Evolutionary conservation across 2,329 filamentous ascomycete species (phyloP).

Genomic region (Curvularia sp.): DNA sequence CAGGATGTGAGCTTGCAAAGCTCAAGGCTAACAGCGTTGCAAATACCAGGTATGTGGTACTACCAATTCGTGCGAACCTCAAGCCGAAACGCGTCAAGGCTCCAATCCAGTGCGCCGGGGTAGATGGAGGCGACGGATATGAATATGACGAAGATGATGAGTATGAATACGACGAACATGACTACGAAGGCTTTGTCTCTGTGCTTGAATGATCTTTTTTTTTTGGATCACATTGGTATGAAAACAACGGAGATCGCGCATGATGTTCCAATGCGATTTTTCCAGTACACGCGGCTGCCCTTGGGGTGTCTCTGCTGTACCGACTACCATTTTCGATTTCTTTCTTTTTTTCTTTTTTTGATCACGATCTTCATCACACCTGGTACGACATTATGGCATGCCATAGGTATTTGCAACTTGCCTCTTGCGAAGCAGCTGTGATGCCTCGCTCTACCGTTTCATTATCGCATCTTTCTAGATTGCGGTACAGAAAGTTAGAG

Average conservation of each 20-base stretch:
- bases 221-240: neutral
- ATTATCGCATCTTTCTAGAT: too few relatives aligned
- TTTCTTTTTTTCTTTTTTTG: neutral
- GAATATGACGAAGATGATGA: conserved; percentile 24
- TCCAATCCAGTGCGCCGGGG: conserved; percentile 16
- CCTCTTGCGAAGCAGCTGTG: neutral
- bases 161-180: conserved; percentile 30
- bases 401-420: neutral
- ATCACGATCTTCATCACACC: neutral
- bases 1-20: conserved; percentile 50
- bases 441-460: neutral
- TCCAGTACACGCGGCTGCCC: too few relatives aligned
- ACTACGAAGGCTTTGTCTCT: conserved; percentile 28
- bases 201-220: conserved; percentile 10
- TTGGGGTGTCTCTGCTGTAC: too few relatives aligned
- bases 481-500: neutral
- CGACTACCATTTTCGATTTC: neutral
- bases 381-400: neutral
- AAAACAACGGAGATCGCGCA: neutral
- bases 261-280: neutral
- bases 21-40: conserved; percentile 42
- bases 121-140: conserved; percentile 24
- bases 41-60: conserved; percentile 24
- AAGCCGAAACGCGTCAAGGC: conserved; percentile 43
- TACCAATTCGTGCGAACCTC: conserved; percentile 37